These are phyloP conservation scores for Panicum miliaceum DNA, from an alignment of 176 grass and related monocot genomes.

Conservation along the genomic window DNA sequence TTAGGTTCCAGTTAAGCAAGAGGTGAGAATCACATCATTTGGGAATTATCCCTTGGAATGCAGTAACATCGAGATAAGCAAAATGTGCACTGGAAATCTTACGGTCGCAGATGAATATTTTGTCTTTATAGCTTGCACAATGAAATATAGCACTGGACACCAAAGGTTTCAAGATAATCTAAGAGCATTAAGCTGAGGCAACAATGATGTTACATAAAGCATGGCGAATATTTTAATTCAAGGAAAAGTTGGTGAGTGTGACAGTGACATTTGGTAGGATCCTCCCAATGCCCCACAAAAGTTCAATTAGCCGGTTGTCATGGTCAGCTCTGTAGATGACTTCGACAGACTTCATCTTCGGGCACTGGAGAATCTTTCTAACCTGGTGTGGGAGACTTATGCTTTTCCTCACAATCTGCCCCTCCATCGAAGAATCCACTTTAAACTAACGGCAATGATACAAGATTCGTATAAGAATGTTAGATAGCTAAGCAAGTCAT, in stretches of 20 bases:
- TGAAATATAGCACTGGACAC: background rate
- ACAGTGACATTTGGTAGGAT: slow-evolving; percentile 15
- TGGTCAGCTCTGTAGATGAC: background rate
- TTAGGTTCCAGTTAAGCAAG: no score
- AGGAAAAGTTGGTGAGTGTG: background rate
- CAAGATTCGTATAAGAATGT: slow-evolving; percentile 24
- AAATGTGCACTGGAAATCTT: no score
- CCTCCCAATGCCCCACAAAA: slow-evolving; percentile 29
- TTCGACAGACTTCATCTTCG: slow-evolving; percentile 16
- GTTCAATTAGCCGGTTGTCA: slow-evolving; percentile 25
- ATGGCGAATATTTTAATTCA: background rate
- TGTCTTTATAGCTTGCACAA: background rate
- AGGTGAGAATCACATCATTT: no score
- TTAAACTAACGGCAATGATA: background rate
- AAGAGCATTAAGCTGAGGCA: background rate
- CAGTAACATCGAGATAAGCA: background rate
- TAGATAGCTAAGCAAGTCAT: slow-evolving; percentile 1
- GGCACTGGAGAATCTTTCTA: background rate
- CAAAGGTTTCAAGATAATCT: background rate
- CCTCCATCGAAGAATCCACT: background rate
- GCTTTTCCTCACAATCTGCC: background rate
- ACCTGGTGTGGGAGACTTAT: background rate
- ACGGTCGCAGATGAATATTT: background rate
- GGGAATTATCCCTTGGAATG: background rate
- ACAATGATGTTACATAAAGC: background rate